A percentile compares a stretch with the other conserved stretches of the same genome.
Evolutionary conservation across 495 filamentous ascomycete species (phyloP).

Genomic region (Alectoria sarmentosa): DNA sequence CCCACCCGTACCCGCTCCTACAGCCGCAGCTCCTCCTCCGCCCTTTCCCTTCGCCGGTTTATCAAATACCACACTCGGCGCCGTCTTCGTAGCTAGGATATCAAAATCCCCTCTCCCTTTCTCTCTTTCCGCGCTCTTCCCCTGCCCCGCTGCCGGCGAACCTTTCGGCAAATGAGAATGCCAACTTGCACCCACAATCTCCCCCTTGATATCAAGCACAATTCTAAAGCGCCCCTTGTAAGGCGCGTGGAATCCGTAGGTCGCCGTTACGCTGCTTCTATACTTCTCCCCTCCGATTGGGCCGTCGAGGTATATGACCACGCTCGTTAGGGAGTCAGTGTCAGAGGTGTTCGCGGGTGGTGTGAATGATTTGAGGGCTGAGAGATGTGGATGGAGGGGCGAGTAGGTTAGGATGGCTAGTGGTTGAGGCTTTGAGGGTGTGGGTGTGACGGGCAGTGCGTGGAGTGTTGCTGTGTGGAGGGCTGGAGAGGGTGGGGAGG

Average conservation of each 20-base stretch:
- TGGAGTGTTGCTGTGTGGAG: too few species aligned
- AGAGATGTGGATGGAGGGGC: constrained; percentile 18
- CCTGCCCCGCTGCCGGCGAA: background rate
- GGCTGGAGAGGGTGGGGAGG: too few species aligned
- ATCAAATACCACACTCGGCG: constrained; percentile 17
- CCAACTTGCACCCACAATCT: constrained; percentile 6
- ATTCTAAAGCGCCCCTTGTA: constrained; percentile 17
- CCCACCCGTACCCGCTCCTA: background rate
- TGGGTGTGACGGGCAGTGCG: too few species aligned
- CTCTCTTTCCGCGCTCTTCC: background rate
- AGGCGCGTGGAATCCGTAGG: constrained; percentile 15
- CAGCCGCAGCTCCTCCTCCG: background rate
- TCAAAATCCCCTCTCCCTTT: constrained; percentile 20
- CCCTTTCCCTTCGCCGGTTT: constrained; percentile 6
- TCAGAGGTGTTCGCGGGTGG: constrained; percentile 13
- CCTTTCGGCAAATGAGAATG: background rate
- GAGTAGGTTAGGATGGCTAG: constrained; percentile 27
- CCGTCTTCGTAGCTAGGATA: constrained; percentile 1
- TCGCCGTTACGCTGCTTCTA: constrained; percentile 13
- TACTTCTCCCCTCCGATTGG: background rate
- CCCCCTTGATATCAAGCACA: constrained; percentile 1
- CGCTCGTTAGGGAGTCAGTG: background rate
- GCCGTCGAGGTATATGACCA: background rate
- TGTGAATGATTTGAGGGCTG: constrained; percentile 10
- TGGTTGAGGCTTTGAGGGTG: constrained; percentile 1